Percentiles rank a stretch among this genome's conserved stretches.
phyloP scores from a whole-genome alignment of 352 stramenopile genomes.

The Pythium pyrilobum region DNA sequence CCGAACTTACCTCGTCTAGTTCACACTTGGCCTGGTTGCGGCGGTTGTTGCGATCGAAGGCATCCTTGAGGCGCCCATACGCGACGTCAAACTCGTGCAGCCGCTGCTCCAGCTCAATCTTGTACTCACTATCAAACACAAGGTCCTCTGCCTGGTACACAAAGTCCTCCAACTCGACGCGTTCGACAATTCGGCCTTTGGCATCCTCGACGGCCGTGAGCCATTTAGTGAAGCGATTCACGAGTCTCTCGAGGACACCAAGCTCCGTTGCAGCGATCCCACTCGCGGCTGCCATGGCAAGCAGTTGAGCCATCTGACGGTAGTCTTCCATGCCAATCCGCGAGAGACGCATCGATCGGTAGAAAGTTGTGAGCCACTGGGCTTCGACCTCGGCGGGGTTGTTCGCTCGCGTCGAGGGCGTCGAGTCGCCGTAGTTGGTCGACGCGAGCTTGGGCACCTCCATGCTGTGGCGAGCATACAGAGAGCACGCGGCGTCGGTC shows the following conservation, averaged over 20 bases:
- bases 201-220: slow-evolving; percentile 30
- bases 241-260: slow-evolving; percentile 44
- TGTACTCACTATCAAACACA: slow-evolving; percentile 36
- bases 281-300: slow-evolving; percentile 10
- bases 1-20: slow-evolving; percentile 36
- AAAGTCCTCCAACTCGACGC: slow-evolving; percentile 40
- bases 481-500: slow-evolving; percentile 65
- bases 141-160: slow-evolving; percentile 61
- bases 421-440: background rate
- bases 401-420: slow-evolving; percentile 12
- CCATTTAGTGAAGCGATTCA: slow-evolving; percentile 54
- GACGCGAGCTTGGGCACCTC: slow-evolving; percentile 40
- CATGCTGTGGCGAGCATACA: slow-evolving; percentile 82
- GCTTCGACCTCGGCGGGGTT: slow-evolving; percentile 36
- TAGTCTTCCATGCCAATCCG: slow-evolving; percentile 35
- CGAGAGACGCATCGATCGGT: slow-evolving; percentile 45
- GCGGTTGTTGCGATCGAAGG: slow-evolving; percentile 53
- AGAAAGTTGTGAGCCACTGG: slow-evolving; percentile 63
- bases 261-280: slow-evolving; percentile 40
- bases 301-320: slow-evolving; percentile 35
- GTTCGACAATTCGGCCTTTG: slow-evolving; percentile 30
- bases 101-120: slow-evolving; percentile 29
- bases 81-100: slow-evolving; percentile 50
- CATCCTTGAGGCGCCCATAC: slow-evolving; percentile 57
- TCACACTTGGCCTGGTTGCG: slow-evolving; percentile 61